Evolutionary conservation across 352 stramenopile genomes (phyloP).

Genomic region (Aphanomyces cochlioides): DNA sequence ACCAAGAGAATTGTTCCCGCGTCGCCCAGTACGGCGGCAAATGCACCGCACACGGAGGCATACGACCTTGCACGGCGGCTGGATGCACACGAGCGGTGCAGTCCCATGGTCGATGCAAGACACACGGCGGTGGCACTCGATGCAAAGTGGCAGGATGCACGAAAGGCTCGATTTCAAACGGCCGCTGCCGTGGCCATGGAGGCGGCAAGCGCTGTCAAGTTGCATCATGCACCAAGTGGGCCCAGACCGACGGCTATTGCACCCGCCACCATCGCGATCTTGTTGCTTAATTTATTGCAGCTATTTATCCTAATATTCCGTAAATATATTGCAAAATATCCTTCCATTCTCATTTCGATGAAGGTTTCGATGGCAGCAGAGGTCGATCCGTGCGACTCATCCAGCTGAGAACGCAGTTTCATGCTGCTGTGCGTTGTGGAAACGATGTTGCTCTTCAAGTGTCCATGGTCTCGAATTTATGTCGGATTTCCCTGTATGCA

Average conservation of each 20-base stretch:
- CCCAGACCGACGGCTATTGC: conserved; percentile 71
- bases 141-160: conserved; percentile 21
- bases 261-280: background rate
- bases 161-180: conserved; percentile 26
- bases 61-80: conserved; percentile 9
- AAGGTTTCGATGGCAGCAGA: too few relatives aligned
- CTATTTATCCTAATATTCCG: too few relatives aligned
- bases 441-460: too few relatives aligned
- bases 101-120: conserved; percentile 27
- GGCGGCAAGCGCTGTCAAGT: conserved; percentile 51
- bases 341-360: too few relatives aligned
- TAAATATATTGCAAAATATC: too few relatives aligned
- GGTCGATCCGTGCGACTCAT: too few relatives aligned
- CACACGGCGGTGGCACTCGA: conserved; percentile 25
- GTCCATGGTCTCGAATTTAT: too few relatives aligned
- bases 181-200: conserved; percentile 50
- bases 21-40: conserved; percentile 33
- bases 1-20: conserved; percentile 24
- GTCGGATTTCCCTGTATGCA: too few relatives aligned
- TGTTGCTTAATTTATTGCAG: too few relatives aligned
- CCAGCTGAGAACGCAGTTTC: too few relatives aligned
- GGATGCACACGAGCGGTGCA: conserved; percentile 21
- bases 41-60: conserved; percentile 34
- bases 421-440: too few relatives aligned
- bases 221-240: conserved; percentile 55